Evolutionary conservation across 495 filamentous ascomycete genomes (phyloP), one percentile per base, ranked within the genome.

Genomic region (Filosporella fistucella): DNA sequence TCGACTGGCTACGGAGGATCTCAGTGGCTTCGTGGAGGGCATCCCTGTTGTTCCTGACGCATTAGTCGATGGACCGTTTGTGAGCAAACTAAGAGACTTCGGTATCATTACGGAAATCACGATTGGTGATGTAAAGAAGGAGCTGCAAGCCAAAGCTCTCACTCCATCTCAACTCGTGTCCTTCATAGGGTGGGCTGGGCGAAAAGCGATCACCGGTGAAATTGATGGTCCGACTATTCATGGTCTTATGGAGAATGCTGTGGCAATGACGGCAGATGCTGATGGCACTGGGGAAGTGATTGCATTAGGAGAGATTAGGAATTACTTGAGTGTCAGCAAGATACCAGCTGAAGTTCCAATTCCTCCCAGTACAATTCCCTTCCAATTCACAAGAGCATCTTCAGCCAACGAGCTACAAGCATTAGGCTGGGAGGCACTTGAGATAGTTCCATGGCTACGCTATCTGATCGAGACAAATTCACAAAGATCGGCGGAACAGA

Each of bases 1-100:
- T 42, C 85, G 94, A 13, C 70, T 89, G 46, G 85, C 84, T 8
- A 84, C 84, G 6, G 83, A 89, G 45, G 88, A 94, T 54, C 66
- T 95, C 20, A 85, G 80, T 41, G 71, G 74, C 28, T 99, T 99
- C 61, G 81, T 97, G 48, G 84, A 89, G 33, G 83, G 84, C n/a
- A 89, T 97, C 47, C 89, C 94, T 2, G 81, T 91, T 18, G 67
- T 99, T 21, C 85, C 91, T 2, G 78, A 89, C 33, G 81, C 80
- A 32, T 74, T 97, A 49, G 74, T 79, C 20, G 66, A 77, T 10
- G 74, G 70, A 21, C 74, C 75, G 0, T 91, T 99, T 54, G 78
- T 96, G 35, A 72, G 74, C 39, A 87, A 84, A 42, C 66, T 99
- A 30, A 82, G 78, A 40, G 84, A 86, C 18, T 88, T 86, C 52